phyloP scores from a whole-genome alignment of 2,329 filamentous ascomycete genomes.

The Ambrosiella xylebori region DNA sequence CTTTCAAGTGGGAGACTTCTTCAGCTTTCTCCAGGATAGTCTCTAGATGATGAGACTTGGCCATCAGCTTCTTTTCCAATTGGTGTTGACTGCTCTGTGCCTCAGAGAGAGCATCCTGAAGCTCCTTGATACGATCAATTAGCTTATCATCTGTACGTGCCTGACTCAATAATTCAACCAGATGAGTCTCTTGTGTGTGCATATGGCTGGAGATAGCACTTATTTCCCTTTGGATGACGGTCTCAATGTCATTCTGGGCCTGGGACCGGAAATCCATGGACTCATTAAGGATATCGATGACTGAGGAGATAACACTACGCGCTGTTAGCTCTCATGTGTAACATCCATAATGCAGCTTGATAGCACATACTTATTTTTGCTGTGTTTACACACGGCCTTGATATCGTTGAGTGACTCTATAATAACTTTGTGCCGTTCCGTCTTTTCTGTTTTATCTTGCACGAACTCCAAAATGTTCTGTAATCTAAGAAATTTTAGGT shows the following conservation, averaged over 20 bases:
- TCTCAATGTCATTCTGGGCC: neutral
- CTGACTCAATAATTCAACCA: neutral
- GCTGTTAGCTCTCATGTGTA: neutral
- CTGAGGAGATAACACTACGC: slow-evolving; percentile 5
- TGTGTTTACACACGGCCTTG: neutral
- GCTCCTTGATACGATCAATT: neutral
- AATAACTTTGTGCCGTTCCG: neutral
- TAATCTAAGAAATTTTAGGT: neutral
- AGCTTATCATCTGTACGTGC: neutral
- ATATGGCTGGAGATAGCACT: neutral
- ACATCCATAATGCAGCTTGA: neutral
- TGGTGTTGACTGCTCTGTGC: neutral
- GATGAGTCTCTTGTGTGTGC: neutral
- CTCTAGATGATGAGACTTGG: slow-evolving; percentile 4
- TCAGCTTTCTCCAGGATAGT: slow-evolving; percentile 1
- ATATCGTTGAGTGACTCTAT: slow-evolving; percentile 5
- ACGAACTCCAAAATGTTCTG: slow-evolving; percentile 1
- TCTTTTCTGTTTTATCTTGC: slow-evolving; percentile 1
- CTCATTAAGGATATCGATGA: slow-evolving; percentile 1
- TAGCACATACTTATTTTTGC: slow-evolving; percentile 1
- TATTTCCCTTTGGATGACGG: neutral
- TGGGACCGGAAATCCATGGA: neutral
- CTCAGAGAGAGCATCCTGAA: slow-evolving; percentile 6
- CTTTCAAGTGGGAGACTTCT: slow-evolving; percentile 2
- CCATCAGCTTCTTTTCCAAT: slow-evolving; percentile 6